phyloP scores from a whole-genome alignment of 805 yeast species.

The Suhomyces sp. region DNA sequence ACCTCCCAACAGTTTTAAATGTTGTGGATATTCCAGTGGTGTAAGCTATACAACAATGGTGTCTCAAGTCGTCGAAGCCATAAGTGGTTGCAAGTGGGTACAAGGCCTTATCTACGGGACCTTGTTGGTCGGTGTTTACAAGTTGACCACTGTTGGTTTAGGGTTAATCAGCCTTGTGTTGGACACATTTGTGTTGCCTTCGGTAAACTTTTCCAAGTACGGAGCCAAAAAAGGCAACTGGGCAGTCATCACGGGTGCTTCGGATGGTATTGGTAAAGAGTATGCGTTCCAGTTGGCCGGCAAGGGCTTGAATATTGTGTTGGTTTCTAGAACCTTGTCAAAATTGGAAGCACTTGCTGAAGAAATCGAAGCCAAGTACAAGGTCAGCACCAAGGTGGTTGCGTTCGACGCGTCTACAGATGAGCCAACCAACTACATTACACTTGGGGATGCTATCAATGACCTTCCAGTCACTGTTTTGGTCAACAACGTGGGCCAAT shows the following conservation, averaged over 20 bases:
- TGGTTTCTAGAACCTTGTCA: constrained; percentile 79
- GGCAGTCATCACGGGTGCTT: constrained; percentile 97
- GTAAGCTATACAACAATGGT: background rate
- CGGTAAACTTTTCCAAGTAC: constrained; percentile 58
- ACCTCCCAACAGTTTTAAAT: background rate
- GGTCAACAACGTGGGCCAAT: constrained; percentile 90
- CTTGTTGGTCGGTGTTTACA: constrained; percentile 60
- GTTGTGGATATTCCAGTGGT: background rate
- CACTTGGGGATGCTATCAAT: constrained; percentile 45
- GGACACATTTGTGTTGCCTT: constrained; percentile 64
- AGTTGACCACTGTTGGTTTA: constrained; percentile 50
- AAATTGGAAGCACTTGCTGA: constrained; percentile 66
- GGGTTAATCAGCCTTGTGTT: constrained; percentile 52
- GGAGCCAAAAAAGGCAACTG: constrained; percentile 74
- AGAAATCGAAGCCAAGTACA: constrained; percentile 58
- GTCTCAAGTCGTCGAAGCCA: background rate
- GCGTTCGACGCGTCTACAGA: constrained; percentile 80
- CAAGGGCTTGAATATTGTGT: constrained; percentile 76
- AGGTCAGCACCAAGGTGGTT: constrained; percentile 60
- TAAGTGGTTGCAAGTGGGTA: constrained; percentile 13
- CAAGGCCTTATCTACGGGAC: constrained; percentile 27
- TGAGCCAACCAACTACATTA: constrained; percentile 51
- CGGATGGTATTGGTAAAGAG: constrained; percentile 97
- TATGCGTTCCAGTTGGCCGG: constrained; percentile 81
- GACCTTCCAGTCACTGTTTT: constrained; percentile 67